Conservation (phyloP, 805 yeast genomes). For the Teunomyces kruisii region DNA sequence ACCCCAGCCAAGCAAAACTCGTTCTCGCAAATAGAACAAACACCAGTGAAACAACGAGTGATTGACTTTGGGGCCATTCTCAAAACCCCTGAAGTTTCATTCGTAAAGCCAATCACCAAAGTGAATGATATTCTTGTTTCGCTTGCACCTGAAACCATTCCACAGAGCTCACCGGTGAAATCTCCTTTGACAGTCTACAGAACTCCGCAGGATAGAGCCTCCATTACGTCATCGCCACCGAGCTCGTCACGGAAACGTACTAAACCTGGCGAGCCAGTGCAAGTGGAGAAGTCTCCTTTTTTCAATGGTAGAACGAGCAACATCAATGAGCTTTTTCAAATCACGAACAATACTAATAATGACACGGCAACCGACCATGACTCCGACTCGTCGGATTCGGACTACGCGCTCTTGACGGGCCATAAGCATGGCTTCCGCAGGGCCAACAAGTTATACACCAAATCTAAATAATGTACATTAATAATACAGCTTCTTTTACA, state of each 20-base stretch:
- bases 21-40: constrained; percentile 28
- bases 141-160: not conserved
- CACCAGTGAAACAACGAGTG: constrained; percentile 21
- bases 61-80: constrained; percentile 2
- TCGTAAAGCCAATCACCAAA: constrained; percentile 4
- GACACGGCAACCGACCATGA: not conserved
- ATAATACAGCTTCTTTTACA: constrained; percentile 2
- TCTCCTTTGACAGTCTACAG: constrained; percentile 3
- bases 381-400: constrained; percentile 2
- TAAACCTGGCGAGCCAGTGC: constrained; percentile 38
- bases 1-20: not conserved
- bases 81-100: constrained; percentile 12
- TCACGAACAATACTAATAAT: not conserved
- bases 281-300: constrained; percentile 38
- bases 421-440: not conserved
- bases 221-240: not conserved
- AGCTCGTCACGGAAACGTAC: not conserved
- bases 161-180: not conserved
- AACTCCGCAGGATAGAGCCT: constrained; percentile 2
- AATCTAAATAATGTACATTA: constrained; percentile 7
- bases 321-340: not conserved
- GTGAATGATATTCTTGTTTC: not conserved
- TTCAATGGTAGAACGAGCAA: constrained; percentile 9
- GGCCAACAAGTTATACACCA: constrained; percentile 3
- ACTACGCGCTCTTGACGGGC: not conserved